Percentiles rank a stretch among this genome's conserved stretches.
Evolutionary conservation across 441 rosid species (phyloP).

Genomic region (Kokia cookei): DNA sequence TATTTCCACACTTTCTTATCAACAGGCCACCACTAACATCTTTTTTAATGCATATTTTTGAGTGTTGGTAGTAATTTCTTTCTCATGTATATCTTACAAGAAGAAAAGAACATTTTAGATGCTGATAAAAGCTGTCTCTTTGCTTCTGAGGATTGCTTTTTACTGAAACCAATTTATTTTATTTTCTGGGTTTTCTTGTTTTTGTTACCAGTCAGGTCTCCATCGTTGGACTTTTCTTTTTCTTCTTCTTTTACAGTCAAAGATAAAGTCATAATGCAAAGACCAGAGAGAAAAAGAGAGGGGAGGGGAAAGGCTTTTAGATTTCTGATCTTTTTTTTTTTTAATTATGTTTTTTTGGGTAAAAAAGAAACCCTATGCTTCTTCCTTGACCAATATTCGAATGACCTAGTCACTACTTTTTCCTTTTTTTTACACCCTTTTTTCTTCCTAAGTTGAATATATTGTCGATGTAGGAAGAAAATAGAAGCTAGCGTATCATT

Average conservation of each 20-base stretch:
- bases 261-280: constrained; percentile 33
- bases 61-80: not conserved
- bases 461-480: not conserved
- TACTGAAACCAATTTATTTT: constrained; percentile 16
- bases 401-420: not conserved
- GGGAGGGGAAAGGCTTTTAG: not conserved
- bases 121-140: constrained; percentile 22
- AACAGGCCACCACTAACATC: not conserved
- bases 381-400: not conserved
- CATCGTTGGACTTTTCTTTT: constrained; percentile 45
- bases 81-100: not conserved
- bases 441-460: not conserved
- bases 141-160: constrained; percentile 19
- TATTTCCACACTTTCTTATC: not conserved
- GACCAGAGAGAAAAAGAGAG: not conserved
- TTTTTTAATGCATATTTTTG: no score
- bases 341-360: not conserved
- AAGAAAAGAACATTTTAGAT: constrained; percentile 13
- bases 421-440: not conserved
- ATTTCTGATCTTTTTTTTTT: not conserved
- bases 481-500: not conserved
- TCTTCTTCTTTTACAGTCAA: constrained; percentile 46
- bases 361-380: constrained; percentile 2
- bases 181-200: constrained; percentile 19
- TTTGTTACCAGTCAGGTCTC: constrained; percentile 47